A percentile compares a stretch with the other conserved stretches of the same genome.
These are phyloP conservation scores for Lichtheimia ramosa DNA, from an alignment of 371 early-diverging fungal species.

Conservation along the genomic window DNA sequence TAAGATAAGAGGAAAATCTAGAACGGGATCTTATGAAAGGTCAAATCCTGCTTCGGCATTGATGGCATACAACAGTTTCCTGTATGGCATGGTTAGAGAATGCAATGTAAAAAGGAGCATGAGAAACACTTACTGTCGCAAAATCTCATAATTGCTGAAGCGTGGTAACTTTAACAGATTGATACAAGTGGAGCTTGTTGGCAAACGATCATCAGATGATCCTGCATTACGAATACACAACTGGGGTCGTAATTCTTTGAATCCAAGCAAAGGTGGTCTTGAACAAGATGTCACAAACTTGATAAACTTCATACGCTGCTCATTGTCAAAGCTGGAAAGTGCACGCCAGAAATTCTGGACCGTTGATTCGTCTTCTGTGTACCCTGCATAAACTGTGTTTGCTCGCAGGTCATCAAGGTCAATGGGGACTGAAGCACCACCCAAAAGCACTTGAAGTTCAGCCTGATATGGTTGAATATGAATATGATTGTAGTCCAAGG, in stretches of 20 bases:
- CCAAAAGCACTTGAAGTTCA: constrained; percentile 90
- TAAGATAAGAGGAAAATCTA: too few species aligned
- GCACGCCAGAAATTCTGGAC: constrained; percentile 87
- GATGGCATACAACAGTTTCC: constrained; percentile 87
- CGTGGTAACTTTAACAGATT: constrained; percentile 91
- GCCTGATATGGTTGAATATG: constrained; percentile 35
- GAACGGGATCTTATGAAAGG: constrained; percentile 51
- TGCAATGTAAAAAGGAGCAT: too few species aligned
- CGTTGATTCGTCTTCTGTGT: constrained; percentile 61
- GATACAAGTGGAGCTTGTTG: constrained; percentile 92
- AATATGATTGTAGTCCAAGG: neutral
- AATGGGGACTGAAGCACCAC: constrained; percentile 77
- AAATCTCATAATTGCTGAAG: constrained; percentile 58
- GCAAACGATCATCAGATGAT: constrained; percentile 58
- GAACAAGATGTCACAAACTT: constrained; percentile 93
- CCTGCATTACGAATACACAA: constrained; percentile 78
- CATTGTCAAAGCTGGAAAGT: constrained; percentile 62
- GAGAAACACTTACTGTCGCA: constrained; percentile 50
- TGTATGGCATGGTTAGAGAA: too few species aligned
- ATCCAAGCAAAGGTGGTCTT: constrained; percentile 91
- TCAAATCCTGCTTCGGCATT: constrained; percentile 92
- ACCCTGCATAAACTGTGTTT: constrained; percentile 86
- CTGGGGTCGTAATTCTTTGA: constrained; percentile 78
- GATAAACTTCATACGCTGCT: constrained; percentile 70
- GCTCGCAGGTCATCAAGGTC: constrained; percentile 75